These are phyloP conservation scores for Tulasnella sp. DNA, from an alignment of 768 basidiomycete genomes.

Conservation along the genomic window DNA sequence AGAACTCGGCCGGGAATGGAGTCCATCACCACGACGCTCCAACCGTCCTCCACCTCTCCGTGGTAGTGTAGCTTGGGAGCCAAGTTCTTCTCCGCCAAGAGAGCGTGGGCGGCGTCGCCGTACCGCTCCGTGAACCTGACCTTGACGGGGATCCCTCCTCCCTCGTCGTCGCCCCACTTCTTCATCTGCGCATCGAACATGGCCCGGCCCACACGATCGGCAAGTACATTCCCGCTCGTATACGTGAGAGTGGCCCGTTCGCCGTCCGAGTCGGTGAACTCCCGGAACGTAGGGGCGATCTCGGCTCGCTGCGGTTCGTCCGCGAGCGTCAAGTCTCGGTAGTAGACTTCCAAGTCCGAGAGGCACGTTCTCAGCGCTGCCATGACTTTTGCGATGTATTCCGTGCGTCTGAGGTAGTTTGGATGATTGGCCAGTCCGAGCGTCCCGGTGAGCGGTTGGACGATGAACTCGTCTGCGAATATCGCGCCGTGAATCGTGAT, in stretches of 20 bases:
- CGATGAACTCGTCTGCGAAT: conserved; percentile 21
- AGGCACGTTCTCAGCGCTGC: neutral
- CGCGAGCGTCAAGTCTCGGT: neutral
- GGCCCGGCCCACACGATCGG: neutral
- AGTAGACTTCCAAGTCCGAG: neutral
- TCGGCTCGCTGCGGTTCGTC: neutral
- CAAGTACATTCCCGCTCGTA: neutral
- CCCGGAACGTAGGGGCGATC: neutral
- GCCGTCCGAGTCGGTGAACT: neutral
- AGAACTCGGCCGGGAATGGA: neutral
- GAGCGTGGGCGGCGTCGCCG: neutral
- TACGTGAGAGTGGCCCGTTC: neutral
- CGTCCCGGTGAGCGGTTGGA: conserved; percentile 27
- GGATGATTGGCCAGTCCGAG: conserved; percentile 6
- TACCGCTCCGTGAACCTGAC: neutral
- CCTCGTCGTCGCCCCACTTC: neutral
- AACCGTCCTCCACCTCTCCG: neutral
- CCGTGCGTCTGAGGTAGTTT: neutral
- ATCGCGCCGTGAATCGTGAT: conserved; percentile 27
- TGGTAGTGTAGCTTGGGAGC: neutral
- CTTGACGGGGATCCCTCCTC: neutral
- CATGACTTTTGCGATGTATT: neutral
- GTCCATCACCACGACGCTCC: neutral
- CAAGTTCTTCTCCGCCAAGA: neutral
- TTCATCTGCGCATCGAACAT: neutral